A percentile compares a stretch with the other conserved stretches of the same genome.
Evolutionary conservation across 2,329 filamentous ascomycete species (phyloP).

Genomic region (Paecilomyces variotii): DNA sequence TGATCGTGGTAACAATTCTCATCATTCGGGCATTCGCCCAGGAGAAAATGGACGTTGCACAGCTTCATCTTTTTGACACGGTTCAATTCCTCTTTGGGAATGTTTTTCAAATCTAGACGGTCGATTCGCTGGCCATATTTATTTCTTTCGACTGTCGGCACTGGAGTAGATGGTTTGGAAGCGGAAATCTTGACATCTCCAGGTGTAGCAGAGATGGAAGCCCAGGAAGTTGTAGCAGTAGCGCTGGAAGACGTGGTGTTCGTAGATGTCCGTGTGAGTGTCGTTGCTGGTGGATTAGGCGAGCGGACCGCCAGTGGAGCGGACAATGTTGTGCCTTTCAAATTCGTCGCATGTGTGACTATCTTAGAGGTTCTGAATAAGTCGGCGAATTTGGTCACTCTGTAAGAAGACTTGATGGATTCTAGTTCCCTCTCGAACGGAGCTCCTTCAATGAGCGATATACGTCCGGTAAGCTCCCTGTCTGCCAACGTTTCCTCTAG

Average conservation of each 20-base stretch:
- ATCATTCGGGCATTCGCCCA: slow-evolving; percentile 47
- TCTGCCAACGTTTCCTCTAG: slow-evolving; percentile 44
- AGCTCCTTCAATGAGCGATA: slow-evolving; percentile 50
- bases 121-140: slow-evolving; percentile 54
- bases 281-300: slow-evolving; percentile 22
- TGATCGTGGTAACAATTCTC: slow-evolving; percentile 48
- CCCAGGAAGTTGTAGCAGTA: slow-evolving; percentile 25
- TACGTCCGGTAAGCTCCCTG: slow-evolving; percentile 35
- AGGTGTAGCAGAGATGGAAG: slow-evolving; percentile 29
- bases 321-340: slow-evolving; percentile 21
- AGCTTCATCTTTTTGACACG: slow-evolving; percentile 55
- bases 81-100: slow-evolving; percentile 47
- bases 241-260: slow-evolving; percentile 31
- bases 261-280: slow-evolving; percentile 30
- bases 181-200: slow-evolving; percentile 31
- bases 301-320: slow-evolving; percentile 23
- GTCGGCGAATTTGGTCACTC: slow-evolving; percentile 41
- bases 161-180: slow-evolving; percentile 22
- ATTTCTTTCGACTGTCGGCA: slow-evolving; percentile 45
- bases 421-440: slow-evolving; percentile 48
- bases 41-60: slow-evolving; percentile 55
- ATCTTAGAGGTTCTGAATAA: slow-evolving; percentile 50
- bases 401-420: slow-evolving; percentile 40
- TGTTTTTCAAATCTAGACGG: slow-evolving; percentile 42
- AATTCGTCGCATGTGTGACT: slow-evolving; percentile 25